Conservation (phyloP, 108 stramenopile species). For the Nitzschia palea region DNA sequence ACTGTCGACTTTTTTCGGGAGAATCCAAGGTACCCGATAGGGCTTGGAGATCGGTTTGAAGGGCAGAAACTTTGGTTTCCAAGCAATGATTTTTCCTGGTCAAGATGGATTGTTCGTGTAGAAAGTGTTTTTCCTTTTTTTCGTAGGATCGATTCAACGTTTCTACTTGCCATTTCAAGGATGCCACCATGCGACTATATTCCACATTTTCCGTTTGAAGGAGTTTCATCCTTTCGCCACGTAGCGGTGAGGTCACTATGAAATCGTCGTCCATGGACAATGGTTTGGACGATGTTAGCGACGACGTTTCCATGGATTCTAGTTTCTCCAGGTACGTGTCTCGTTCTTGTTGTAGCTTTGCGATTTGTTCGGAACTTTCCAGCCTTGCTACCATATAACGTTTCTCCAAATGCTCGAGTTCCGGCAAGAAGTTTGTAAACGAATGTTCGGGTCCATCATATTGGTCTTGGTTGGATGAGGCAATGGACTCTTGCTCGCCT, state of each 20-base stretch:
- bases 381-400: not conserved
- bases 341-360: constrained; percentile 11
- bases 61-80: constrained; percentile 10
- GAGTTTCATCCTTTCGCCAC: constrained; percentile 22
- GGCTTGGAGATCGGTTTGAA: constrained; percentile 20
- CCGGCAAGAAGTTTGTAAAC: too few species aligned
- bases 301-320: not conserved
- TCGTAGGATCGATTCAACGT: not conserved
- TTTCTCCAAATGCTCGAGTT: constrained; percentile 19
- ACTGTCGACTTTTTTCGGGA: constrained; percentile 9
- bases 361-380: not conserved
- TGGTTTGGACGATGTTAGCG: not conserved
- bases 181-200: not conserved
- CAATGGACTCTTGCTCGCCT: too few species aligned
- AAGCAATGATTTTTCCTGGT: constrained; percentile 10
- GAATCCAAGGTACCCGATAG: constrained; percentile 17
- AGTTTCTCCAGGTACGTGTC: not conserved
- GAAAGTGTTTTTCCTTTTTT: not conserved
- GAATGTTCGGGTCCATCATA: too few species aligned
- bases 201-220: constrained; percentile 23
- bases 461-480: too few species aligned
- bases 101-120: not conserved
- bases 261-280: not conserved
- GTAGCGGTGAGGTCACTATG: not conserved
- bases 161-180: constrained; percentile 12